A percentile compares a stretch with the other conserved stretches of the same genome.
Evolutionary conservation across 495 filamentous ascomycete species (phyloP).

Genomic region (Ascodesmis nigricans): DNA sequence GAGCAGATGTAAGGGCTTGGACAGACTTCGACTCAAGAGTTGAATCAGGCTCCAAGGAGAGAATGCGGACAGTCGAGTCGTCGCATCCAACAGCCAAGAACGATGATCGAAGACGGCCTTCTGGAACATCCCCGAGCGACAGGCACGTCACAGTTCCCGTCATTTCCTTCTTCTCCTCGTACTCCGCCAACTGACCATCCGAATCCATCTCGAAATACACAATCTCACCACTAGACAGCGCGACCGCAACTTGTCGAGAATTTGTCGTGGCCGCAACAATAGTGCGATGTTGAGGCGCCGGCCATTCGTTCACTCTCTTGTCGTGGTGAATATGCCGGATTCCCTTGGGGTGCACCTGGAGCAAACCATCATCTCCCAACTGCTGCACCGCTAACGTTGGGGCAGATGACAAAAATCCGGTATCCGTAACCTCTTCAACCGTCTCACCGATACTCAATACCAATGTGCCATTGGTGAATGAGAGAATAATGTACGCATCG

Average conservation of each 20-base stretch:
- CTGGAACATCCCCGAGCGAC: slow-evolving; percentile 79
- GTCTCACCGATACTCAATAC: slow-evolving; percentile 90
- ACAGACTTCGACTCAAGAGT: slow-evolving; percentile 83
- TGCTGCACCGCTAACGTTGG: slow-evolving; percentile 83
- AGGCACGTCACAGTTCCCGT: slow-evolving; percentile 84
- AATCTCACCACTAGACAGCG: slow-evolving; percentile 84
- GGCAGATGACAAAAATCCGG: slow-evolving; percentile 67
- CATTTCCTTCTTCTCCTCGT: slow-evolving; percentile 90
- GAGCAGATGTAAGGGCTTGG: slow-evolving; percentile 74
- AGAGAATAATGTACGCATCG: slow-evolving; percentile 58
- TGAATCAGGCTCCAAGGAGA: slow-evolving; percentile 72
- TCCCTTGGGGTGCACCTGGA: slow-evolving; percentile 88
- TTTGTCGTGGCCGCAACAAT: slow-evolving; percentile 95
- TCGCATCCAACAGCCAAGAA: slow-evolving; percentile 93
- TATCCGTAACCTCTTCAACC: slow-evolving; percentile 84
- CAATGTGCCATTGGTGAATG: slow-evolving; percentile 48
- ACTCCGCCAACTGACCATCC: slow-evolving; percentile 76
- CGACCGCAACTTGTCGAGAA: slow-evolving; percentile 76
- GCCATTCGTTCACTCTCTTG: slow-evolving; percentile 80
- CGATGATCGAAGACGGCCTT: slow-evolving; percentile 62
- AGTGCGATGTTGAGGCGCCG: slow-evolving; percentile 71
- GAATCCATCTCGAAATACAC: slow-evolving; percentile 94
- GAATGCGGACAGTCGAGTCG: slow-evolving; percentile 81
- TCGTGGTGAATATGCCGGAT: slow-evolving; percentile 71
- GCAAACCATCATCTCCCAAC: slow-evolving; percentile 73